Percentiles rank a stretch among this genome's conserved stretches.
phyloP scores from a whole-genome alignment of 495 filamentous ascomycete genomes.

The Neurospora sp. region DNA sequence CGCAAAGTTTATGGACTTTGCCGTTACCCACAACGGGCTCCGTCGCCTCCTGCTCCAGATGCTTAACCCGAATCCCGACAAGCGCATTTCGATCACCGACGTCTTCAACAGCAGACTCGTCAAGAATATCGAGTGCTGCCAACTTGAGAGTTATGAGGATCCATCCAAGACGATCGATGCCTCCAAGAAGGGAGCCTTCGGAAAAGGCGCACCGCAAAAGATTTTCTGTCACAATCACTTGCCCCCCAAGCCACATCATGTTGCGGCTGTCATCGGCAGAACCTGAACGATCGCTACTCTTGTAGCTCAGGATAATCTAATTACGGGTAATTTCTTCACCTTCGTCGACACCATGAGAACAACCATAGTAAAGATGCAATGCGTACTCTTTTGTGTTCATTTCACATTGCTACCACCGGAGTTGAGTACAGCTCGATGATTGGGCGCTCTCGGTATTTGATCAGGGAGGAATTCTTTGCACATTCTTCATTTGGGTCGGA shows the following conservation, averaged over 20 bases:
- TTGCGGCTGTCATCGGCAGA: background rate
- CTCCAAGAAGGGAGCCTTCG: slow-evolving; percentile 37
- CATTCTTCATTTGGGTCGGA: background rate
- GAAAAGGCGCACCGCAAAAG: slow-evolving; percentile 27
- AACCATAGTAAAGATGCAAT: background rate
- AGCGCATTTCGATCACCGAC: slow-evolving; percentile 53
- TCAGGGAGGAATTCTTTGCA: background rate
- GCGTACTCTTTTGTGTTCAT: background rate
- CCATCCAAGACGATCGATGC: slow-evolving; percentile 37
- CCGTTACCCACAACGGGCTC: slow-evolving; percentile 41
- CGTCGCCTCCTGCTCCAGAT: slow-evolving; percentile 60
- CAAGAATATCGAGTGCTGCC: slow-evolving; percentile 62
- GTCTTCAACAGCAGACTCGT: slow-evolving; percentile 53
- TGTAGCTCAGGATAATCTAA: background rate
- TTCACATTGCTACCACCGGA: background rate
- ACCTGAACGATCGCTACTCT: background rate
- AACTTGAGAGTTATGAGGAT: slow-evolving; percentile 48
- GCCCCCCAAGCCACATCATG: slow-evolving; percentile 26
- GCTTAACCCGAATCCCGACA: slow-evolving; percentile 60
- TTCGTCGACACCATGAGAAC: background rate
- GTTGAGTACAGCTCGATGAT: background rate
- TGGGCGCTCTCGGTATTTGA: background rate
- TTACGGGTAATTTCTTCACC: background rate
- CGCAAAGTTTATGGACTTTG: slow-evolving; percentile 37
- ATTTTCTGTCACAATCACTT: slow-evolving; percentile 42